Base-by-base conservation (phyloP, 306 rosid species). In the Trifolium dubium region DNA sequence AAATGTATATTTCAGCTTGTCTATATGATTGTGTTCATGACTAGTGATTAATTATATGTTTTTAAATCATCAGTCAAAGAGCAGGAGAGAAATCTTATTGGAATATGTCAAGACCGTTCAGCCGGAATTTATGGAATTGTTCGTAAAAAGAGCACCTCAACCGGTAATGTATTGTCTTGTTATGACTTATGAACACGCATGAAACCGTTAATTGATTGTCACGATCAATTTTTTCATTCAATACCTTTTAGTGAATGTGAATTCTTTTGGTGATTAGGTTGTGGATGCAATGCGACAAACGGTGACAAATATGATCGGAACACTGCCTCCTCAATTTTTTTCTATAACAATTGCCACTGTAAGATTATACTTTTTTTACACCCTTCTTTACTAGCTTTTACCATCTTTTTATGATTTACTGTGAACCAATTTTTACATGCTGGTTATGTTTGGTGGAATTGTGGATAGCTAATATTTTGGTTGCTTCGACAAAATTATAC, bases 231-330 rank as follows among this genome's bases (percentile, higher is more conserved):
- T 73, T 77, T 67, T 46, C 69, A 60, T 30, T 60, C 44, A 34
- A 39, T 47, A 17, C 53, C 10, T 64, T 10, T 46, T 54, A 0
- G 14, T 17, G 44, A 67, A 29, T 76, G 76, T 64, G 61, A 62
- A 35, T 39, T 55, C 23, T 65, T 64, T 34, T 74, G 81, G 18
- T 74, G 18, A 72, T 58, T 83, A 94, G 99, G 96, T 94, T 54
- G 98, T 92, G 72, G 99, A 87, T 78, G 99, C 99, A 7, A 94
- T 94, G 98, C 93, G 99, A 64, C 93, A 94, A 55, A 94, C 99
- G 4, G 99, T 94, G 80, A 90, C 99, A 70, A 94, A 94, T 80
- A 89, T 94, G 97, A 92, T 94, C 76, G 99, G 99, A 77, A 88
- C 97, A 6, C 88, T 94, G 19, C 99, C 99, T 61, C 97, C 96